phyloP scores from a whole-genome alignment of 192 early-diverging fungal species.

The Rhizophagus clarus region DNA sequence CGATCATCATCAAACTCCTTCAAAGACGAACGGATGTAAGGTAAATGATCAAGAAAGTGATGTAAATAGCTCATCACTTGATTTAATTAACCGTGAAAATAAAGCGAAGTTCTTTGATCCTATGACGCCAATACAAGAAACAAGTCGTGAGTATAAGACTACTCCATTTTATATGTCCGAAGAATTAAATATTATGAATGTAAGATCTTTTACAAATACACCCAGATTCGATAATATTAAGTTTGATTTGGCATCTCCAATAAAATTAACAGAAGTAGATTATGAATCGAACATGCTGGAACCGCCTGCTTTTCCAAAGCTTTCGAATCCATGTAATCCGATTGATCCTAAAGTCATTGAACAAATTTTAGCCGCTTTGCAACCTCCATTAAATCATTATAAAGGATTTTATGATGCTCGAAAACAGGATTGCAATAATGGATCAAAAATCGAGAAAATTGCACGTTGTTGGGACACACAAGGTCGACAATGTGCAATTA shows the following conservation, averaged over 20 bases:
- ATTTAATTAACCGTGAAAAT: neutral
- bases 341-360: neutral
- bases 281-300: neutral
- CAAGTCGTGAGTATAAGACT: slow-evolving; percentile 12
- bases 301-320: neutral
- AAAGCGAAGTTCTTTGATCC: neutral
- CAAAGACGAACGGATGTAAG: neutral
- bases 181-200: neutral
- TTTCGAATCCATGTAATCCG: slow-evolving; percentile 24
- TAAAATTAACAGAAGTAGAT: neutral
- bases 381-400: slow-evolving; percentile 2
- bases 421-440: neutral
- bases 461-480: neutral
- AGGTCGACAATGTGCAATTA: neutral
- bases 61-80: neutral
- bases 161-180: neutral
- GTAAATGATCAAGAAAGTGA: neutral
- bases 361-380: neutral
- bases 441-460: neutral
- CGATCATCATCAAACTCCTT: neutral
- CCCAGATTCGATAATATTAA: neutral
- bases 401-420: slow-evolving; percentile 13
- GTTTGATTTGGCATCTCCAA: neutral
- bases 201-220: neutral
- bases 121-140: slow-evolving; percentile 21